Evolutionary conservation across 2,329 filamentous ascomycete genomes (phyloP).

Genomic region (Elsinoe ampelina): DNA sequence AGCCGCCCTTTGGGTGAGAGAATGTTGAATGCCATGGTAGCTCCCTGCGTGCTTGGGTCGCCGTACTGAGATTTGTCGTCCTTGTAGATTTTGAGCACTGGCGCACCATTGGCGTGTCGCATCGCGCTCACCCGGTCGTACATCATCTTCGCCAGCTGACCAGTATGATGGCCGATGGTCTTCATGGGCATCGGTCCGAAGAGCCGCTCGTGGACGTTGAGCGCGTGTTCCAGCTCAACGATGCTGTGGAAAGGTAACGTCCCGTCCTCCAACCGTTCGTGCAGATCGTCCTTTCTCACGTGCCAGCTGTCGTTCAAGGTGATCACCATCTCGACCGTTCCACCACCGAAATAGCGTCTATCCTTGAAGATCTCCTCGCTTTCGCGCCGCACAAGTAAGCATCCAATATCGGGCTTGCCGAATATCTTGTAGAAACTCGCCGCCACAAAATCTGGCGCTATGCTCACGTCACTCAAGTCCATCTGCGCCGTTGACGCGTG

Average conservation of each 20-base stretch:
- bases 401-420: slow-evolving; percentile 85
- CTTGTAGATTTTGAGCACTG: slow-evolving; percentile 60
- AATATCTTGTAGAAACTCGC: slow-evolving; percentile 97
- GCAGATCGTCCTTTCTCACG: slow-evolving; percentile 61
- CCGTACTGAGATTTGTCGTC: slow-evolving; percentile 32
- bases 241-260: slow-evolving; percentile 88
- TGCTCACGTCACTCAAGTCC: slow-evolving; percentile 52
- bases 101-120: slow-evolving; percentile 57
- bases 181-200: slow-evolving; percentile 57
- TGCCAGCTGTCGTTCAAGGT: slow-evolving; percentile 75
- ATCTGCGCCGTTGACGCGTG: slow-evolving; percentile 68
- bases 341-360: slow-evolving; percentile 82
- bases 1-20: slow-evolving; percentile 59
- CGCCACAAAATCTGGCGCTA: slow-evolving; percentile 73
- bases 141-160: slow-evolving; percentile 52
- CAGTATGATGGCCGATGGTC: slow-evolving; percentile 60
- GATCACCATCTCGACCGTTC: slow-evolving; percentile 84
- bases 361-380: slow-evolving; percentile 52
- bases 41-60: slow-evolving; percentile 49
- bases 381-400: slow-evolving; percentile 67
- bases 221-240: slow-evolving; percentile 65
- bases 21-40: slow-evolving; percentile 78
- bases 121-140: slow-evolving; percentile 50
- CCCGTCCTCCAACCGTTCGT: slow-evolving; percentile 81
- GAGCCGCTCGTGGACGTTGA: slow-evolving; percentile 58